phyloP scores from a whole-genome alignment of 2,329 filamentous ascomycete species.

The Lasiodiplodia gonubiensis region DNA sequence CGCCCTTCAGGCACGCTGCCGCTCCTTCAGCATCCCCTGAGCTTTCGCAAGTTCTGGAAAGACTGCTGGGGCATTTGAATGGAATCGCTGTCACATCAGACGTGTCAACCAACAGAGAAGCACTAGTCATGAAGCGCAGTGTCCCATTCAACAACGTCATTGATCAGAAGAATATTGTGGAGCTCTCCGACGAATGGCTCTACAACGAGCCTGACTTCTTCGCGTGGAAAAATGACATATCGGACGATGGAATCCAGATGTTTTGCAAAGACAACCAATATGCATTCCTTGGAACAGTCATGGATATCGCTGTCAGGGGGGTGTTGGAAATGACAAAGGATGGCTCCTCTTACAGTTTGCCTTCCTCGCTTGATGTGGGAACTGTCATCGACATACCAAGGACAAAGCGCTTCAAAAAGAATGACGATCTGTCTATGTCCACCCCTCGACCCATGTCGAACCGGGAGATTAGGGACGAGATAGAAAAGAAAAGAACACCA shows the following conservation, averaged over 20 bases:
- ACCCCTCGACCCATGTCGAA: too few species aligned
- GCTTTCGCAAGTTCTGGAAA: neutral
- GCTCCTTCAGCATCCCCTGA: too few species aligned
- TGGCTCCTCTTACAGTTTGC: too few species aligned
- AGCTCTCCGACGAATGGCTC: conserved; percentile 10
- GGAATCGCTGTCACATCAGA: neutral
- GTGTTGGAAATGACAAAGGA: too few species aligned
- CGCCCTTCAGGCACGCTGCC: too few species aligned
- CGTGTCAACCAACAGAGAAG: neutral
- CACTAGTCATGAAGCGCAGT: neutral
- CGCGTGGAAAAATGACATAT: neutral
- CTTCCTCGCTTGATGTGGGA: neutral
- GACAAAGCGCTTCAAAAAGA: neutral
- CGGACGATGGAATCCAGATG: neutral
- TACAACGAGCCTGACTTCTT: neutral
- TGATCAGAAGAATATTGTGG: neutral
- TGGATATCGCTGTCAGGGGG: neutral
- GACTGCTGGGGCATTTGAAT: neutral
- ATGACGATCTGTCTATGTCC: neutral
- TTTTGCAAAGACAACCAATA: neutral
- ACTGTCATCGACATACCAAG: neutral
- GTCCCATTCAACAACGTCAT: conserved; percentile 10
- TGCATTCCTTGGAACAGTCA: neutral
- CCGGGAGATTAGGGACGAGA: accelerated
- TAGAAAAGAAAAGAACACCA: neutral